phyloP scores from a whole-genome alignment of 1,139 yeast genomes.

The Debaryomyces robertsiae region DNA sequence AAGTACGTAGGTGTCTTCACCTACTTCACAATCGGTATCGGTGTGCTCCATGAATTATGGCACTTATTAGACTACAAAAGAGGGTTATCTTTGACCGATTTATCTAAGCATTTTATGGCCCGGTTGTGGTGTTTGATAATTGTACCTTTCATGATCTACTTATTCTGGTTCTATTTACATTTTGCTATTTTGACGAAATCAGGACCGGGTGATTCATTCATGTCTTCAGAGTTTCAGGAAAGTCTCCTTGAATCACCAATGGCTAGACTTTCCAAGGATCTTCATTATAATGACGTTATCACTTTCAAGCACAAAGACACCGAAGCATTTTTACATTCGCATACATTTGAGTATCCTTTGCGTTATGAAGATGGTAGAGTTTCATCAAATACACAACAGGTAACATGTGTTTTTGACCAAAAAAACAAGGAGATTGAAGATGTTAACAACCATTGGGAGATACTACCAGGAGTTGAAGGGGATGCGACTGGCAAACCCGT shows the following conservation, averaged over 20 bases:
- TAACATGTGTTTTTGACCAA: slow-evolving; percentile 60
- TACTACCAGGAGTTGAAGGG: slow-evolving; percentile 62
- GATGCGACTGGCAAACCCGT: slow-evolving; percentile 29
- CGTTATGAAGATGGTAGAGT: slow-evolving; percentile 96
- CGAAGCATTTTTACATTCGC: slow-evolving; percentile 79
- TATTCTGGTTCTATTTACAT: slow-evolving; percentile 94
- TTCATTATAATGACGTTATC: slow-evolving; percentile 73
- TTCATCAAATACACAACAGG: slow-evolving; percentile 94
- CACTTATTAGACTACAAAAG: slow-evolving; percentile 68
- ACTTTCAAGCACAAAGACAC: slow-evolving; percentile 81
- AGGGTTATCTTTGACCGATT: slow-evolving; percentile 63
- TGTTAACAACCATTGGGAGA: slow-evolving; percentile 81
- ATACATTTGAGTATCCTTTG: slow-evolving; percentile 70
- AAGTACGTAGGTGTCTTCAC: slow-evolving; percentile 96
- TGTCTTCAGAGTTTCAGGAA: slow-evolving; percentile 93
- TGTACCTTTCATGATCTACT: slow-evolving; percentile 78
- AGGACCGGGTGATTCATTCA: slow-evolving; percentile 94
- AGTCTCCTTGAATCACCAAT: slow-evolving; percentile 81
- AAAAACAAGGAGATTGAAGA: slow-evolving; percentile 45
- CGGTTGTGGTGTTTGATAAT: slow-evolving; percentile 73
- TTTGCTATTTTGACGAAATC: slow-evolving; percentile 78
- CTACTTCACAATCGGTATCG: slow-evolving; percentile 80
- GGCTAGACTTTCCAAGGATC: slow-evolving; percentile 68
- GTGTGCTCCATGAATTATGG: slow-evolving; percentile 88
- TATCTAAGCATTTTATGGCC: slow-evolving; percentile 73